phyloP scores from a whole-genome alignment of 2,329 filamentous ascomycete species.

The Stagonosporopsis cucurbitacearum region DNA sequence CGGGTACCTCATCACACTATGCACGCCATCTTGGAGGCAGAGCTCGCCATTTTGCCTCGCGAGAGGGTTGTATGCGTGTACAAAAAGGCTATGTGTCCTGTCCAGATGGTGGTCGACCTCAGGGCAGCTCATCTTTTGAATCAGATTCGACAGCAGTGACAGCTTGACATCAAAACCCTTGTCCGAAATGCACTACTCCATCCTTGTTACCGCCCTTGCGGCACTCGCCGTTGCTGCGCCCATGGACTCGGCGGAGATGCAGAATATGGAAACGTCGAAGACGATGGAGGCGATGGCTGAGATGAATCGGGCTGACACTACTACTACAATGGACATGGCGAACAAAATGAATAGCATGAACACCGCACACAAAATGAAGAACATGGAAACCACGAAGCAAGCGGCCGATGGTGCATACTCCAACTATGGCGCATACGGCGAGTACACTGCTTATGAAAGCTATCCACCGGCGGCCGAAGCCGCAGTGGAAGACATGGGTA shows the following conservation, averaged over 20 bases:
- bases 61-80: background rate
- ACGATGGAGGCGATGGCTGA: background rate
- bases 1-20: conserved; percentile 17
- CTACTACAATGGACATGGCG: background rate
- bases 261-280: background rate
- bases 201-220: conserved; percentile 21
- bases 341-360: background rate
- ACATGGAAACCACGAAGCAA: conserved; percentile 1
- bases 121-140: background rate
- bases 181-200: conserved; percentile 24
- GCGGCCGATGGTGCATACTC: conserved; percentile 7
- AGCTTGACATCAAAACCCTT: background rate
- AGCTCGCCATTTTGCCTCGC: background rate
- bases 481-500: conserved; percentile 2
- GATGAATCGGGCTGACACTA: background rate
- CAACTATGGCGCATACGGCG: conserved; percentile 5
- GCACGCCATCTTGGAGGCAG: background rate
- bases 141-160: background rate
- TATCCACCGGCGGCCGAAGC: conserved; percentile 1
- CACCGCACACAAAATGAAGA: background rate
- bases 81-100: background rate
- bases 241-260: conserved; percentile 2
- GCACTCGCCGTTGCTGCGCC: conserved; percentile 21
- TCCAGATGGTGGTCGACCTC: no score
- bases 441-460: background rate